These are phyloP conservation scores for Trypanosoma mega DNA, from an alignment of 208 protist species.

Conservation along the genomic window DNA sequence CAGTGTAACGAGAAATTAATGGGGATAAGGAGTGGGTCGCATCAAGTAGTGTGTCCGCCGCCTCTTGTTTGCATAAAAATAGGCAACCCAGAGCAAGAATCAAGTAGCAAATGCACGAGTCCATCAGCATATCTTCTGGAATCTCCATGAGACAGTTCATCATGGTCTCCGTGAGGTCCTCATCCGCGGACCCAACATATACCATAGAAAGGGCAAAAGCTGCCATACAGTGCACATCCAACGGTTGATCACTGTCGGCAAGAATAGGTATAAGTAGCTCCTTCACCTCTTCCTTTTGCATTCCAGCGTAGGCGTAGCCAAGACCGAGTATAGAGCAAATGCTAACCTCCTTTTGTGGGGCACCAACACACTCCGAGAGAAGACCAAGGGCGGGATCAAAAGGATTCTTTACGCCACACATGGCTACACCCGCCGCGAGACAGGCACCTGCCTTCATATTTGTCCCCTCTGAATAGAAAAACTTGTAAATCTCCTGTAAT, in stretches of 20 bases:
- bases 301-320: slow-evolving; percentile 98
- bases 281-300: slow-evolving; percentile 91
- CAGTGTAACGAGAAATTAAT: slow-evolving; percentile 86
- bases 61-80: slow-evolving; percentile 94
- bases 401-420: slow-evolving; percentile 86
- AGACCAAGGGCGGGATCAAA: slow-evolving; percentile 96
- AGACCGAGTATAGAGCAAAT: slow-evolving; percentile 94
- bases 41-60: slow-evolving; percentile 92
- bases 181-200: slow-evolving; percentile 95
- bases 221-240: slow-evolving; percentile 94
- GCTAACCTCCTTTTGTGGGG: slow-evolving; percentile 67
- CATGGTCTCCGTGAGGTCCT: slow-evolving; percentile 94
- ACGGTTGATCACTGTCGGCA: slow-evolving; percentile 84
- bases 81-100: slow-evolving; percentile 94
- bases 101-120: slow-evolving; percentile 89
- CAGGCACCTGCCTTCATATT: slow-evolving; percentile 97
- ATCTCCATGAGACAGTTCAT: slow-evolving; percentile 92
- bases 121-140: slow-evolving; percentile 49
- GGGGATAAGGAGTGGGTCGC: slow-evolving; percentile 79
- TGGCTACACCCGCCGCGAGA: slow-evolving; percentile 88
- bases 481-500: slow-evolving; percentile 96
- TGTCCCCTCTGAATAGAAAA: slow-evolving; percentile 92
- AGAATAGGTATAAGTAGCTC: slow-evolving; percentile 95
- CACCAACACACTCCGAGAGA: slow-evolving; percentile 77
- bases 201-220: slow-evolving; percentile 96